These are phyloP conservation scores for Fraxinus sp. DNA, from an alignment of 305 asterid species.

Conservation along the genomic window DNA sequence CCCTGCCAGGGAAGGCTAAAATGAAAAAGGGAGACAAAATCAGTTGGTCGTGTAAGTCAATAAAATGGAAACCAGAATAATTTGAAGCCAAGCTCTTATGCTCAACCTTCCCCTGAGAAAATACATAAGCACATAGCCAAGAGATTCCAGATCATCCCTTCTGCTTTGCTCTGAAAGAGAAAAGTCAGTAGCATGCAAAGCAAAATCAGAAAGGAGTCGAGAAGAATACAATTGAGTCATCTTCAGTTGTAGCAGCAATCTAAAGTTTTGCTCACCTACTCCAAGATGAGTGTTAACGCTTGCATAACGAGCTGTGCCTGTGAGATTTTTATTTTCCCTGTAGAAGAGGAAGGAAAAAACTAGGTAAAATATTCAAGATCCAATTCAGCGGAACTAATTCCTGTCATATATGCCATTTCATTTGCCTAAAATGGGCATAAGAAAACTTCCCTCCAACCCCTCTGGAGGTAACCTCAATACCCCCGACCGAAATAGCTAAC, in stretches of 20 bases:
- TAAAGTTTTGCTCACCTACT: slow-evolving; percentile 41
- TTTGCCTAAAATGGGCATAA: not conserved
- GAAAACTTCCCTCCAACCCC: not conserved
- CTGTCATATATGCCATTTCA: not conserved
- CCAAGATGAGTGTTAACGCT: slow-evolving; percentile 63
- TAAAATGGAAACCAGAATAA: not conserved
- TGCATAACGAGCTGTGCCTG: slow-evolving; percentile 66
- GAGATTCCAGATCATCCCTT: slow-evolving; percentile 92
- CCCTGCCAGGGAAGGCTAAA: slow-evolving; percentile 97
- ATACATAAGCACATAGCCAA: slow-evolving; percentile 84
- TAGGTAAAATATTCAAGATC: not conserved
- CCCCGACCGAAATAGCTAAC: not conserved
- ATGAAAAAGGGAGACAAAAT: not conserved
- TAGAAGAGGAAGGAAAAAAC: slow-evolving; percentile 2
- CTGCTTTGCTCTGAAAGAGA: slow-evolving; percentile 77
- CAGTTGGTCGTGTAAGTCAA: not conserved
- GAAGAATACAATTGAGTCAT: not conserved
- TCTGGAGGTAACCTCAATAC: not conserved
- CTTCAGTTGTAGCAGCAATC: not conserved
- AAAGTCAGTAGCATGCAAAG: not conserved
- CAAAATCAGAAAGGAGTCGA: not conserved
- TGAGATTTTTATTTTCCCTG: slow-evolving; percentile 64
- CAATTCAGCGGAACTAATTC: not conserved
- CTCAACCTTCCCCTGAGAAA: slow-evolving; percentile 80
- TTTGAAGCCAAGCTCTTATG: slow-evolving; percentile 1